phyloP scores from a whole-genome alignment of 176 grass and related monocot species.

The Oryza coarctata region DNA sequence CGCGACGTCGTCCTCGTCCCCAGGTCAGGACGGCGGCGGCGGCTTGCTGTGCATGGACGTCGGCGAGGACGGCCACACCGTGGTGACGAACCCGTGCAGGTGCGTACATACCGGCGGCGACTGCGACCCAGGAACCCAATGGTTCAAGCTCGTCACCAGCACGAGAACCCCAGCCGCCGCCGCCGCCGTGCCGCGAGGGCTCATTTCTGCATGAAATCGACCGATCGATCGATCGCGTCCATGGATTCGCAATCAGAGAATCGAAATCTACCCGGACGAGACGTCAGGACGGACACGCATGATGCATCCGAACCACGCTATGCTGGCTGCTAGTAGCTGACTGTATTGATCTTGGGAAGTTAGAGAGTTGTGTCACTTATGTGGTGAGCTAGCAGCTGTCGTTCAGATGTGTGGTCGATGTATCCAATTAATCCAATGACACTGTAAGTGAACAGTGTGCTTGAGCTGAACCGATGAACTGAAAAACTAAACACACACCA shows the following conservation, averaged over 20 bases:
- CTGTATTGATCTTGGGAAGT: not conserved
- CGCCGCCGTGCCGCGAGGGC: not conserved
- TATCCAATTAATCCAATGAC: not conserved
- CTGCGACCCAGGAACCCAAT: slow-evolving; percentile 68
- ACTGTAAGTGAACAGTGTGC: not conserved
- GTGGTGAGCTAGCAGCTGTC: not conserved
- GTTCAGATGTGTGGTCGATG: not conserved
- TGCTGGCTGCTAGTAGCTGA: too few species aligned
- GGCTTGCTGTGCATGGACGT: slow-evolving; percentile 60
- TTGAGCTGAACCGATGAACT: not conserved
- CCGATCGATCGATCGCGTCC: too few species aligned
- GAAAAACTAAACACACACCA: not conserved
- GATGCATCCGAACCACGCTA: too few species aligned
- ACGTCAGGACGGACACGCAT: too few species aligned
- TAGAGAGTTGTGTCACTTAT: not conserved
- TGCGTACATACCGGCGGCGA: slow-evolving; percentile 38
- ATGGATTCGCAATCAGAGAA: too few species aligned
- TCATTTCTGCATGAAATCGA: not conserved
- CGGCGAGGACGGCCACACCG: slow-evolving; percentile 41
- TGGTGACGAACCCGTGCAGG: slow-evolving; percentile 70
- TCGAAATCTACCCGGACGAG: not conserved
- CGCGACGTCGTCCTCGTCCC: not conserved
- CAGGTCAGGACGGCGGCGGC: not conserved
- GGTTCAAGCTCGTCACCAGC: slow-evolving; percentile 68
- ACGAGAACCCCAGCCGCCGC: slow-evolving; percentile 24